phyloP scores from a whole-genome alignment of 768 basidiomycete genomes.

The Podaxis rugospora region DNA sequence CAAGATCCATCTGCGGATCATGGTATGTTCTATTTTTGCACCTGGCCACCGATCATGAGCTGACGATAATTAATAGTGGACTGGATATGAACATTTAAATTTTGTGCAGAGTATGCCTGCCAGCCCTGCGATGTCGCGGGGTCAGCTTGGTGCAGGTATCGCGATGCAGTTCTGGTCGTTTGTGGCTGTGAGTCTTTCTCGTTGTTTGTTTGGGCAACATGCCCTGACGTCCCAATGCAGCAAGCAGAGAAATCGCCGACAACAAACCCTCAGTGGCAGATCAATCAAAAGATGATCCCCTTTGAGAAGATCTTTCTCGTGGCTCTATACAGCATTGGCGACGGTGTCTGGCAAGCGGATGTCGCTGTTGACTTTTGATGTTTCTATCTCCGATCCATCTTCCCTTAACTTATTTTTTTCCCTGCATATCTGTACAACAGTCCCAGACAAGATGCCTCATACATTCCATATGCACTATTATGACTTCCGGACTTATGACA shows the following conservation, averaged over 20 bases:
- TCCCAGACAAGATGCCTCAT: no score
- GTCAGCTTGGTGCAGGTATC: constrained; percentile 34
- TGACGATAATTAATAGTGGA: constrained; percentile 10
- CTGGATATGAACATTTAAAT: constrained; percentile 13
- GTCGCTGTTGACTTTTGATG: constrained; percentile 13
- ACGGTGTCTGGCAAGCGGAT: constrained; percentile 16
- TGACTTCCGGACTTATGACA: no score
- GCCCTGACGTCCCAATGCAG: constrained; percentile 4
- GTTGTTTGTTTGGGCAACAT: neutral
- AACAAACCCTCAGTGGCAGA: constrained; percentile 4
- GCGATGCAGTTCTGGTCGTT: constrained; percentile 19
- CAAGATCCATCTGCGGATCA: constrained; percentile 12
- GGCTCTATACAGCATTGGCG: constrained; percentile 11
- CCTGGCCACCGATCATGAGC: neutral
- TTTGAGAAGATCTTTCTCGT: constrained; percentile 15
- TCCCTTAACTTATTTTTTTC: no score
- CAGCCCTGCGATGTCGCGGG: constrained; percentile 33
- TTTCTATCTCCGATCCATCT: neutral
- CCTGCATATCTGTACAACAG: no score
- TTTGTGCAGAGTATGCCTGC: constrained; percentile 7
- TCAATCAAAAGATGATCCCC: constrained; percentile 3
- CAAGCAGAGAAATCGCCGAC: constrained; percentile 2
- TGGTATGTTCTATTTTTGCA: constrained; percentile 4
- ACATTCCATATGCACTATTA: no score
- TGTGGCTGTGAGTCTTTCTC: constrained; percentile 4